Percentiles rank a stretch among this genome's conserved stretches.
Conservation (phyloP, 371 early-diverging fungal species). For the Mortierella sp. region DNA sequence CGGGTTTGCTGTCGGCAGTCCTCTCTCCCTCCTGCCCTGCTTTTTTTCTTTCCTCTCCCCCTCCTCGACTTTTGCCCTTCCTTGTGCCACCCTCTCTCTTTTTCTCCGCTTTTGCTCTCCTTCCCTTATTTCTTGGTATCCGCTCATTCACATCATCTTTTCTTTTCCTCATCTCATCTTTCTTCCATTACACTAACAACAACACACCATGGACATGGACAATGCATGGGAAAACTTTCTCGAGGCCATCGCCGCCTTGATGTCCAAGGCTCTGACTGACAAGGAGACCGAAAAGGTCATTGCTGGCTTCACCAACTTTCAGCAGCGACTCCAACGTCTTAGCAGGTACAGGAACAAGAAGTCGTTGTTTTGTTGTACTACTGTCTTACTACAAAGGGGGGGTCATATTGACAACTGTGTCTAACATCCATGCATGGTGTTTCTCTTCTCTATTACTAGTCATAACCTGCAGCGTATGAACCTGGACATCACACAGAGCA, state of each 20-base stretch:
- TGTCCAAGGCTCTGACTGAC: slow-evolving; percentile 82
- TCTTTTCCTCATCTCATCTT: neutral
- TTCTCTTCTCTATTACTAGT: slow-evolving; percentile 37
- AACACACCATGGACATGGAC: slow-evolving; percentile 17
- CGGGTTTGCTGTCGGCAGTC: neutral
- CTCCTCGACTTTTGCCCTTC: neutral
- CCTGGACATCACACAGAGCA: slow-evolving; percentile 59
- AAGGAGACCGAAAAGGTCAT: slow-evolving; percentile 82
- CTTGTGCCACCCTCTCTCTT: neutral
- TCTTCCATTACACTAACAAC: neutral
- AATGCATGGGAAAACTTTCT: slow-evolving; percentile 77
- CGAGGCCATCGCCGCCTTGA: slow-evolving; percentile 82
- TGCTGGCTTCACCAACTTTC: slow-evolving; percentile 73
- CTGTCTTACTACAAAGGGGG: neutral
- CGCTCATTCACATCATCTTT: slow-evolving; percentile 5
- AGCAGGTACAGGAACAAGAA: slow-evolving; percentile 62
- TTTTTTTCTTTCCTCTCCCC: too few species aligned
- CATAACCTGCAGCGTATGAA: slow-evolving; percentile 70
- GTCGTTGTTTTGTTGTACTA: neutral
- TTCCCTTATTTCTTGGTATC: neutral
- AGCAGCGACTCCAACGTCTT: slow-evolving; percentile 73
- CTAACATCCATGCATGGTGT: neutral
- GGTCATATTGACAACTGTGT: neutral
- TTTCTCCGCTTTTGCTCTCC: neutral
- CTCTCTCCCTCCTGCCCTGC: neutral